Percentiles rank a stretch among this genome's conserved stretches.
phyloP scores from a whole-genome alignment of 441 rosid species.

The Macaranga tanarius region DNA sequence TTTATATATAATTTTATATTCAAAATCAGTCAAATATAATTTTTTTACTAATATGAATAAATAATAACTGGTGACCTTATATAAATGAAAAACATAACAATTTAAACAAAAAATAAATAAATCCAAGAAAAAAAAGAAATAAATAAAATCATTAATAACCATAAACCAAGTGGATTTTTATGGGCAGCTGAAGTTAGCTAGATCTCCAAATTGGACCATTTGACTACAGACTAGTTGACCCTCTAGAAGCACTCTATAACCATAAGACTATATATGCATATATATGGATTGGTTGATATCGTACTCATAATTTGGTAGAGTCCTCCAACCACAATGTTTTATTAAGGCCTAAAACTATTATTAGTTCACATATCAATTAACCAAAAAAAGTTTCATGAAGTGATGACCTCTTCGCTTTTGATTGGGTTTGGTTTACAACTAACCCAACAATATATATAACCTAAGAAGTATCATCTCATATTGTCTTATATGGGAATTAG shows the following conservation, averaged over 20 bases:
- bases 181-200: background rate
- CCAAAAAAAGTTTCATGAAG: too few species aligned
- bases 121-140: background rate
- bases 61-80: too few species aligned
- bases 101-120: background rate
- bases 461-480: background rate
- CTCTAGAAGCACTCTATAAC: background rate
- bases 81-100: too few species aligned
- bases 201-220: conserved; percentile 12
- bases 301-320: too few species aligned
- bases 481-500: background rate
- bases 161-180: background rate
- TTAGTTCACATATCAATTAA: too few species aligned
- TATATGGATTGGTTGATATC: background rate
- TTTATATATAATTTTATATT: too few species aligned
- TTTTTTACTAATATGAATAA: too few species aligned
- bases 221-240: conserved; percentile 9
- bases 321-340: too few species aligned
- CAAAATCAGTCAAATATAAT: too few species aligned
- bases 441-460: background rate
- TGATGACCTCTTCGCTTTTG: too few species aligned
- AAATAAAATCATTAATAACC: too few species aligned
- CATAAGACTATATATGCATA: background rate
- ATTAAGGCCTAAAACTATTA: too few species aligned
- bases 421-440: conserved; percentile 7